These are phyloP conservation scores for Haematococcus sp. DNA, from an alignment of 139 green algal species.

Conservation along the genomic window DNA sequence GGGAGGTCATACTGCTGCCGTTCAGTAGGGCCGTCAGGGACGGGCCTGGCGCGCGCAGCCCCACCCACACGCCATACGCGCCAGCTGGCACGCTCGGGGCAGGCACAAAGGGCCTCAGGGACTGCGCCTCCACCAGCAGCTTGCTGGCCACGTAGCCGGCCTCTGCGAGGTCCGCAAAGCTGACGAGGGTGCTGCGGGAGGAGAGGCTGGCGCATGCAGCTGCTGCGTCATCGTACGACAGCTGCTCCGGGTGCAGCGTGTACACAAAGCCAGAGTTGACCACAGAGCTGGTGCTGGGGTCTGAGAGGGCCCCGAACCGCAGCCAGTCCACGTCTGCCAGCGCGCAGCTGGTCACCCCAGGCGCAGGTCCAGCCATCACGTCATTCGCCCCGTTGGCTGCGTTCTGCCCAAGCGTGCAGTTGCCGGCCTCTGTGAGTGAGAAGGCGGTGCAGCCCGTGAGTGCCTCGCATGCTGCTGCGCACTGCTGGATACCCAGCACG, in stretches of 20 bases:
- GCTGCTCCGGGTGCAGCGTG: slow-evolving; percentile 3
- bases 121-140: not conserved
- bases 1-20: not conserved
- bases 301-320: not conserved
- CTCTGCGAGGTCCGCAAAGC: not conserved
- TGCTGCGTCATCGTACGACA: not conserved
- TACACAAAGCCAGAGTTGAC: not conserved
- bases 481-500: too few species aligned
- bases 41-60: not conserved
- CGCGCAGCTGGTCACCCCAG: not conserved
- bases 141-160: not conserved
- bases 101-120: not conserved
- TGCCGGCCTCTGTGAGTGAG: not conserved
- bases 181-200: not conserved
- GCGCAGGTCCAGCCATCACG: not conserved
- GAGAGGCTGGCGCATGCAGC: not conserved
- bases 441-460: too few species aligned
- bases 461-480: too few species aligned
- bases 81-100: not conserved
- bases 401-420: not conserved
- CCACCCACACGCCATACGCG: slow-evolving; percentile 8
- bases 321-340: not conserved
- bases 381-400: not conserved
- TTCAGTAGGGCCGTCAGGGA: not conserved
- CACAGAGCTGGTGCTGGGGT: not conserved